phyloP scores from a whole-genome alignment of 164 flowering plant species.

The Magnolia changhungtana region DNA sequence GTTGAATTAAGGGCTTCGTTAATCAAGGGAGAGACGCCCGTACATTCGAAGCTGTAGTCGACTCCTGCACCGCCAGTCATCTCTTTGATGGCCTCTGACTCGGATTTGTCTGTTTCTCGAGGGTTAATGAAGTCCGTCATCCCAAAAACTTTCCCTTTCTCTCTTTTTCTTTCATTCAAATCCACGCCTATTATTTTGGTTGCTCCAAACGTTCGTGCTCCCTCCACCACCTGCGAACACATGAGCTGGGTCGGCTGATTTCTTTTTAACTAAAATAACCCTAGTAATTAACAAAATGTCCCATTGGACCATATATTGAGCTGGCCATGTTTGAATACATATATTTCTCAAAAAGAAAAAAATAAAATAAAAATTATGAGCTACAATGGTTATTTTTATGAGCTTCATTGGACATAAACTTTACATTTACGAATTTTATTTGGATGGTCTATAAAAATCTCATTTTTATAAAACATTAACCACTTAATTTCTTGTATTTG shows the following conservation, averaged over 20 bases:
- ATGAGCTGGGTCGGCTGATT: not conserved
- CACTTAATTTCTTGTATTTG: too few relatives aligned
- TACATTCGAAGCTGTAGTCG: slow-evolving; percentile 53
- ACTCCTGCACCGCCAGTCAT: slow-evolving; percentile 50
- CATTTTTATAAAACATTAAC: too few relatives aligned
- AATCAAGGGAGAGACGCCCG: slow-evolving; percentile 27
- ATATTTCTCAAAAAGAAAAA: too few relatives aligned
- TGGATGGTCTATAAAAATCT: too few relatives aligned
- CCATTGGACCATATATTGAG: too few relatives aligned
- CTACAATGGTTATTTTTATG: too few relatives aligned
- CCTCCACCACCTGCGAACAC: slow-evolving; percentile 12
- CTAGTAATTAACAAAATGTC: too few relatives aligned
- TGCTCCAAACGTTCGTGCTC: slow-evolving; percentile 41
- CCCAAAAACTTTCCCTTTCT: slow-evolving; percentile 37
- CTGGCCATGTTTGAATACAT: too few relatives aligned
- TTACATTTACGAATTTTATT: too few relatives aligned
- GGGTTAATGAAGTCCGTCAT: slow-evolving; percentile 54
- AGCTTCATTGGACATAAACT: too few relatives aligned
- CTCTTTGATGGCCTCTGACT: slow-evolving; percentile 33
- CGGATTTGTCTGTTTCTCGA: slow-evolving; percentile 15
- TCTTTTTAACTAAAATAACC: too few relatives aligned
- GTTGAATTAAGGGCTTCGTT: slow-evolving; percentile 39
- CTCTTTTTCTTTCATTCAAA: slow-evolving; percentile 25
- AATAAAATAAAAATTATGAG: too few relatives aligned
- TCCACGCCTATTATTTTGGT: slow-evolving; percentile 44